phyloP scores from a whole-genome alignment of 257 asterid genomes.

The Jasminum sambac region DNA sequence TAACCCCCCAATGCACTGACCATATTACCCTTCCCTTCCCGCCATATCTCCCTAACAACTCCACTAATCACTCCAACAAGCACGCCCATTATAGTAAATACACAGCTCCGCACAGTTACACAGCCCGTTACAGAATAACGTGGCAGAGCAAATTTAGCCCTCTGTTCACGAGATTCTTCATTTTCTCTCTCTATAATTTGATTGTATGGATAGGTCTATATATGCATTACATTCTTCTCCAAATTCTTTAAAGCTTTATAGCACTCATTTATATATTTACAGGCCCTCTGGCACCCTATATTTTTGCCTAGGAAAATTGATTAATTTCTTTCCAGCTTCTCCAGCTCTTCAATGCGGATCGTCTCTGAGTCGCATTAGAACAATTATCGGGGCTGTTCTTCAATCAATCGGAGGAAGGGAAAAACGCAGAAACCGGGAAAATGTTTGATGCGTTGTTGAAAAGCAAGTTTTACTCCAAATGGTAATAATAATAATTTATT shows the following conservation, averaged over 20 bases:
- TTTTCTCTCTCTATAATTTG: constrained; percentile 23
- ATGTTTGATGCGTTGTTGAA: constrained; percentile 66
- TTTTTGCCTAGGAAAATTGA: constrained; percentile 27
- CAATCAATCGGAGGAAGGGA: background rate
- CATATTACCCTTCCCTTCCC: constrained; percentile 19
- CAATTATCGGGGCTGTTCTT: constrained; percentile 23
- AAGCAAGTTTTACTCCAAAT: constrained; percentile 66
- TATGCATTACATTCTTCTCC: background rate
- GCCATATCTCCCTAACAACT: background rate
- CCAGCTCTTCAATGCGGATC: constrained; percentile 29
- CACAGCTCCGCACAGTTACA: constrained; percentile 22
- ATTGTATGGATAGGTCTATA: background rate
- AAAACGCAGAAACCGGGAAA: constrained; percentile 11
- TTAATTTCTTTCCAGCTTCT: constrained; percentile 34
- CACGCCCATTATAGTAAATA: constrained; percentile 23
- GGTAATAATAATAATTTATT: constrained; percentile 38
- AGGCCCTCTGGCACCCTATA: background rate
- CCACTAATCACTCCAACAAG: background rate
- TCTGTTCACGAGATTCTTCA: constrained; percentile 17
- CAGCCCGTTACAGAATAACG: constrained; percentile 21
- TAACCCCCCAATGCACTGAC: constrained; percentile 5
- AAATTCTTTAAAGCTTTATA: background rate
- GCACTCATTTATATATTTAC: too few relatives aligned
- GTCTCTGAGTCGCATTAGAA: constrained; percentile 34
- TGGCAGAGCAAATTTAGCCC: constrained; percentile 31